Conservation (phyloP, 1,139 yeast species). For the Hansenula sp. region DNA sequence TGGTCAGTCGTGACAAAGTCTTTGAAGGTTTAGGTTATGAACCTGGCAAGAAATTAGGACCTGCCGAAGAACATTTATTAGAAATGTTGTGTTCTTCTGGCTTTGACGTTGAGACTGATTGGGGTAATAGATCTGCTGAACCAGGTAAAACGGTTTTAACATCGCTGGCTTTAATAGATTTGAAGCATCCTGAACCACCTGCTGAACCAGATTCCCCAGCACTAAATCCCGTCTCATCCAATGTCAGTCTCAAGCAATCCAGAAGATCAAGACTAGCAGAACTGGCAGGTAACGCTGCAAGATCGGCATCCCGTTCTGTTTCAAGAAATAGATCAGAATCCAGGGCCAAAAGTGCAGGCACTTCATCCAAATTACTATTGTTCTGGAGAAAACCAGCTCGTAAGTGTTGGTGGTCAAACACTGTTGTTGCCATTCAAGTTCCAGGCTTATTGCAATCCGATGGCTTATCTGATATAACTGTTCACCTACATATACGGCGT, state of each 20-base stretch:
- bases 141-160: slow-evolving; percentile 83
- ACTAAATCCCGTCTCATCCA: slow-evolving; percentile 43
- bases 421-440: slow-evolving; percentile 50
- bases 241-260: slow-evolving; percentile 19
- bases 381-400: slow-evolving; percentile 99
- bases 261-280: slow-evolving; percentile 46
- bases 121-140: slow-evolving; percentile 90
- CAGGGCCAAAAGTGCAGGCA: slow-evolving; percentile 34
- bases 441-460: slow-evolving; percentile 28
- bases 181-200: slow-evolving; percentile 33
- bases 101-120: slow-evolving; percentile 57
- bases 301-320: slow-evolving; percentile 44
- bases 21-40: slow-evolving; percentile 65
- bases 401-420: slow-evolving; percentile 98
- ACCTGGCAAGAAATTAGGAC: slow-evolving; percentile 55
- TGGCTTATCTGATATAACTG: slow-evolving; percentile 17
- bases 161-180: slow-evolving; percentile 77
- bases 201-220: slow-evolving; percentile 40
- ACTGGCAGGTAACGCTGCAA: slow-evolving; percentile 38
- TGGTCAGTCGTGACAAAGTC: slow-evolving; percentile 55
- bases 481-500: slow-evolving; percentile 35
- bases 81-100: slow-evolving; percentile 96
- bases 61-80: slow-evolving; percentile 92
- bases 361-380: slow-evolving; percentile 71
- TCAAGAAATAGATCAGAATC: slow-evolving; percentile 47